Conservation (phyloP, 345 rosid genomes). For the Lumnitzera littorea region DNA sequence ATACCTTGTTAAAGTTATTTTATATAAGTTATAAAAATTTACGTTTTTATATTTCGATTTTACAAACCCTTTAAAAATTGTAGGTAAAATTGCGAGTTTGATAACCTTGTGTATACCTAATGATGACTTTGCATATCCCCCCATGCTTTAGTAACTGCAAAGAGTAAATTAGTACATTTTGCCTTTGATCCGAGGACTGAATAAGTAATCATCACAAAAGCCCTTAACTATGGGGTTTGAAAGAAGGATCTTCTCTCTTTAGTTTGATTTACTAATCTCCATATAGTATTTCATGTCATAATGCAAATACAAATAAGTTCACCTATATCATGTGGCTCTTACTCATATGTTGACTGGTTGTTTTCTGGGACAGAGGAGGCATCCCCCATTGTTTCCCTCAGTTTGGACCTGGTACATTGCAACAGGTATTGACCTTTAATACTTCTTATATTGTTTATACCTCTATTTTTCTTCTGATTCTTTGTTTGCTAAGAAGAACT, state of each 20-base stretch:
- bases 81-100: too few species aligned
- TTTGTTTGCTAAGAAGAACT: conserved; percentile 1
- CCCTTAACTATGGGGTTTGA: neutral
- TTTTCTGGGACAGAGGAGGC: conserved; percentile 65
- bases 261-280: conserved; percentile 1
- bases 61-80: too few species aligned
- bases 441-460: neutral
- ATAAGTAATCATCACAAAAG: neutral
- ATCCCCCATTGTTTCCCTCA: conserved; percentile 97
- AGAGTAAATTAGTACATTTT: too few species aligned
- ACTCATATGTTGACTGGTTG: conserved; percentile 6
- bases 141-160: neutral
- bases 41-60: too few species aligned
- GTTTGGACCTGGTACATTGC: conserved; percentile 87
- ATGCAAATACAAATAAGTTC: neutral
- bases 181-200: neutral
- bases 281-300: neutral
- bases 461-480: neutral
- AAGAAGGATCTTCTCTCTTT: neutral
- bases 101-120: too few species aligned
- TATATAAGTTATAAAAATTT: too few species aligned
- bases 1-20: too few species aligned
- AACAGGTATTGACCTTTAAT: conserved; percentile 45
- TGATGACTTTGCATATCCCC: too few species aligned
- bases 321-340: neutral